Evolutionary conservation across 768 basidiomycete genomes (phyloP), one percentile per base, ranked within the genome.

Genomic region (Termitomyces sp.): DNA sequence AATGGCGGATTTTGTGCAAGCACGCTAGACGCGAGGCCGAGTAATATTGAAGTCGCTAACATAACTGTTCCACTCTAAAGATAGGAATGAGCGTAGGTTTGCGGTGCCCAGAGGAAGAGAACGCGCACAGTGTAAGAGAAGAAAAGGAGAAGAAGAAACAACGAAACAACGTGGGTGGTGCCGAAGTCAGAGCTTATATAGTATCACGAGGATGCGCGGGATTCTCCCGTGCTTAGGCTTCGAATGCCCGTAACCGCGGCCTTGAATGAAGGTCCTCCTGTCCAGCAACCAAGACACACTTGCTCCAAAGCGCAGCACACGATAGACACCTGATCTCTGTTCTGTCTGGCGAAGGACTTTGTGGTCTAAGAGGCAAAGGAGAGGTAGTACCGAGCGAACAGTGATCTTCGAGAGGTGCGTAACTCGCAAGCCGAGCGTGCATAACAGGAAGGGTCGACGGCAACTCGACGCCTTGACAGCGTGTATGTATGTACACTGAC

Each of bases 141-240:
- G 37, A 53, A 53, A 35, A 53, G 51, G 57, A 47, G 44, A 53
- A 56, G 55, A 49, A 58, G 47, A 49, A 32, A 44, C 23, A 56
- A 19, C 25, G n/a, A n/a, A n/a, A n/a, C n/a, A 52, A 52, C 37
- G 51, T 45, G 57, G 32, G n/a, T 16, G 47, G 31, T 35, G 17
- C 29, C 45, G n/a, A 37, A 54, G 31, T 31, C 12, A 34, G 25
- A 51, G 34, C 21, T 53, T 58, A 46, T 53, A 58, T 58, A 53
- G 43, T 41, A 58, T 58, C 57, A 58, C 57, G 57, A 46, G 57
- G 44, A 52, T 53, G 32, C 47, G 19, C 37, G 48, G 51, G 57
- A 37, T 53, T 58, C 57, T 58, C 57, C 57, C 51, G 51, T 40
- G 27, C 44, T 51, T 47, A 61, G 57, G 53, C 48, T 54, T 61